These are phyloP conservation scores for Zymoseptoria pseudotritici DNA, from an alignment of 2,329 filamentous ascomycete species.

Conservation along the genomic window DNA sequence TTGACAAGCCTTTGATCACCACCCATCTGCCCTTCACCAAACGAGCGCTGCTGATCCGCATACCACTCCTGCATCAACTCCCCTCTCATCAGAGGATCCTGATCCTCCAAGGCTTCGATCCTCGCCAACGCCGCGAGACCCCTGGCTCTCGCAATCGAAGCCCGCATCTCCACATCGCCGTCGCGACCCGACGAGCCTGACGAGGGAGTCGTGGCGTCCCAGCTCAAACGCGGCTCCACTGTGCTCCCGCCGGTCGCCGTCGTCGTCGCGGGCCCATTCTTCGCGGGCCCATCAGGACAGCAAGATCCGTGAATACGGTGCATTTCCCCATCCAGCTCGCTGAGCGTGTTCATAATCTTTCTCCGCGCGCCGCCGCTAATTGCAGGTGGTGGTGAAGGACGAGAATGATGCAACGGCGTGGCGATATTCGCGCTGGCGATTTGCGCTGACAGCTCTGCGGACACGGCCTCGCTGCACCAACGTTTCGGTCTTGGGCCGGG, in stretches of 20 bases:
- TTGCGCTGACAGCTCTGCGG: slow-evolving; percentile 1
- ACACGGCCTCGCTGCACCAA: slow-evolving; percentile 22
- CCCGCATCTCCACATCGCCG: neutral
- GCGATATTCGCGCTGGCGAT: neutral
- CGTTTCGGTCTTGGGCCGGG: slow-evolving; percentile 8
- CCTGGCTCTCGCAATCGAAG: slow-evolving; percentile 5
- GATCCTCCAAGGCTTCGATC: slow-evolving; percentile 8
- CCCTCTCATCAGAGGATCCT: neutral
- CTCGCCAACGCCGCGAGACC: slow-evolving; percentile 6
- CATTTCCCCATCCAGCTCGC: neutral
- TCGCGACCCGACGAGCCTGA: neutral
- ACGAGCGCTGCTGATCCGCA: neutral
- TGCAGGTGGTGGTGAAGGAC: neutral
- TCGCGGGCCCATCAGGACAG: neutral
- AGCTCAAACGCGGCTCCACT: neutral
- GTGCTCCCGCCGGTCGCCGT: neutral
- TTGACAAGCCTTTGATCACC: no score
- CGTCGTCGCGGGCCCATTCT: neutral
- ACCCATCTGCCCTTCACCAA: no score
- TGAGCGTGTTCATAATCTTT: neutral
- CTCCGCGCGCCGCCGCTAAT: neutral
- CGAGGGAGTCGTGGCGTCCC: neutral
- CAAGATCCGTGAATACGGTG: neutral
- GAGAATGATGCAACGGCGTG: neutral
- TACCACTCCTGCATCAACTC: neutral